phyloP scores from a whole-genome alignment of 2,329 filamentous ascomycete species.

The Arthrobotrys pseudoclavata region DNA sequence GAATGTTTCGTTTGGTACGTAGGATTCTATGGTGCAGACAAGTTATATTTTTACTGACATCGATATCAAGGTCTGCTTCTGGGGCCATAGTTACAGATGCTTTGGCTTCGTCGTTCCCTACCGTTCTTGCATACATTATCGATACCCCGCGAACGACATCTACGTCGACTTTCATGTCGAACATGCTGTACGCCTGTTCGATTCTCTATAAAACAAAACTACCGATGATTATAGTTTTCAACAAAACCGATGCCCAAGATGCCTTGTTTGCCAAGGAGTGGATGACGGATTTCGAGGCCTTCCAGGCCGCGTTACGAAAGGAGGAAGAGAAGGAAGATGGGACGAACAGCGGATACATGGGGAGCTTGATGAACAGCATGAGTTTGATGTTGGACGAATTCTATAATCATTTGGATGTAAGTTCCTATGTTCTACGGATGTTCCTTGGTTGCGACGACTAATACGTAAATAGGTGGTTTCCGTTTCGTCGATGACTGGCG shows the following conservation, averaged over 20 bases:
- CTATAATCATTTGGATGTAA: constrained; percentile 85
- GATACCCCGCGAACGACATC: constrained; percentile 94
- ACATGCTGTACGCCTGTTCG: constrained; percentile 99
- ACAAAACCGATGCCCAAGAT: constrained; percentile 97
- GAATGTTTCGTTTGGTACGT: constrained; percentile 92
- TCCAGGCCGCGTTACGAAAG: constrained; percentile 84
- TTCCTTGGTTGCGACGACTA: neutral
- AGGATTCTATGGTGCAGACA: constrained; percentile 67
- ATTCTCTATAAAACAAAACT: constrained; percentile 99
- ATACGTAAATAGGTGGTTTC: constrained; percentile 74
- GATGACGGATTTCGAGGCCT: constrained; percentile 99
- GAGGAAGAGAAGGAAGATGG: constrained; percentile 80
- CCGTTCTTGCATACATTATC: constrained; percentile 84
- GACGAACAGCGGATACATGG: constrained; percentile 89
- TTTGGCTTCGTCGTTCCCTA: constrained; percentile 92
- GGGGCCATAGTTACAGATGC: constrained; percentile 94
- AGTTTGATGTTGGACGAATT: constrained; percentile 97
- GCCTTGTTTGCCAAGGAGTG: constrained; percentile 94
- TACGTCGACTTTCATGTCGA: constrained; percentile 98
- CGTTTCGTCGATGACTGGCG: constrained; percentile 91
- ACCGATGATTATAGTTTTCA: constrained; percentile 98
- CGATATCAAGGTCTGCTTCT: constrained; percentile 71
- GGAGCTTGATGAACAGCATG: constrained; percentile 95
- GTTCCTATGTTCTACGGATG: neutral
- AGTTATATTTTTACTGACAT: neutral